phyloP scores from a whole-genome alignment of 1,284 basidiomycete species.

The Phylloboletellus chloephorus region DNA sequence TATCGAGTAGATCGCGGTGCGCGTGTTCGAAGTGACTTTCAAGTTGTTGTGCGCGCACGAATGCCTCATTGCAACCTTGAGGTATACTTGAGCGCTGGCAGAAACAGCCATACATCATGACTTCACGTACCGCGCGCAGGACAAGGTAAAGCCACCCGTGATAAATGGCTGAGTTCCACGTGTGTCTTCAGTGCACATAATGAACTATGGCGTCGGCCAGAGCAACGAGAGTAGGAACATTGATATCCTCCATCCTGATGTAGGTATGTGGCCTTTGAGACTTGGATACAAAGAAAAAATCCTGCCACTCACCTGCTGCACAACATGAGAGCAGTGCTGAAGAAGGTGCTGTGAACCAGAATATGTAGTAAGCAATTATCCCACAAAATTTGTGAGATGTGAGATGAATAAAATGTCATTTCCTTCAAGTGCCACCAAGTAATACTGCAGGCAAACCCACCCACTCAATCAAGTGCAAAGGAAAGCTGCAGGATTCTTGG shows the following conservation, averaged over 20 bases:
- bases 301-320: conserved; percentile 13
- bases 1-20: conserved; percentile 21
- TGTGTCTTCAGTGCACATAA: conserved; percentile 19
- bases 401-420: neutral
- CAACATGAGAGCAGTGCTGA: conserved; percentile 23
- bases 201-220: conserved; percentile 25
- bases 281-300: neutral
- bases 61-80: conserved; percentile 25
- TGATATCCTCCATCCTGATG: conserved; percentile 27
- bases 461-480: conserved; percentile 7
- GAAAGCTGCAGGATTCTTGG: conserved; percentile 11
- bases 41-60: conserved; percentile 25
- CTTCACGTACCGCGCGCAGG: conserved; percentile 21
- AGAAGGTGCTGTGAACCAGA: conserved; percentile 21
- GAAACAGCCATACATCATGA: neutral
- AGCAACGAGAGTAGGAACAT: conserved; percentile 26
- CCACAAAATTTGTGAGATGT: neutral
- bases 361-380: conserved; percentile 8
- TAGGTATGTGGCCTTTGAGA: neutral
- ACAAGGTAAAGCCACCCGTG: conserved; percentile 24
- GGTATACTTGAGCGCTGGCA: conserved; percentile 1
- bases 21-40: conserved; percentile 21
- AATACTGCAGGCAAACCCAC: conserved; percentile 16
- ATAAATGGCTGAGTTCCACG: conserved; percentile 30
- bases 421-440: conserved; percentile 15